These are phyloP conservation scores for Sclerotinia trifoliorum DNA, from an alignment of 2,329 filamentous ascomycete genomes.

Conservation along the genomic window DNA sequence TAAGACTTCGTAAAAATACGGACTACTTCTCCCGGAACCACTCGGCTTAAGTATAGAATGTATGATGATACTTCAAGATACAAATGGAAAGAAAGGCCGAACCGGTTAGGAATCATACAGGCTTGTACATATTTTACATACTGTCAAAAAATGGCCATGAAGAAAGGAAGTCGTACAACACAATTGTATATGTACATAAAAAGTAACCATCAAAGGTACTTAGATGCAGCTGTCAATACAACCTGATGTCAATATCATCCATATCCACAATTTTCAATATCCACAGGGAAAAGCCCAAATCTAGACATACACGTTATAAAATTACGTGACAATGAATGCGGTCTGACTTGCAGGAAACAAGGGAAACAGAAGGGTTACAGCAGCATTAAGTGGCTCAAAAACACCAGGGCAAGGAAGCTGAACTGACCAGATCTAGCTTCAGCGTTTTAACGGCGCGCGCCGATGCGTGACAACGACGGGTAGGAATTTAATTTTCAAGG, in stretches of 20 bases:
- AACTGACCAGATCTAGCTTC: not conserved
- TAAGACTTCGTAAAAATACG: not conserved
- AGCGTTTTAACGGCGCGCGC: constrained; percentile 5
- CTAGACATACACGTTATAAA: not conserved
- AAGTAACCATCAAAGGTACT: not conserved
- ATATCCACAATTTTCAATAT: not conserved
- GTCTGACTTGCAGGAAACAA: not conserved
- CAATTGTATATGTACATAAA: not conserved
- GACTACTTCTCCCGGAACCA: not conserved
- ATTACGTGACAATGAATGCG: not conserved
- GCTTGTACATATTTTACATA: not conserved
- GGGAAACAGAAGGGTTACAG: not conserved
- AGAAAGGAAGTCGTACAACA: not conserved
- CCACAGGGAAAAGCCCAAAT: not conserved
- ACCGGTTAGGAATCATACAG: not conserved
- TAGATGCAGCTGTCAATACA: not conserved
- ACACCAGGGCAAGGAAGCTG: not conserved
- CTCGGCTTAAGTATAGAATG: not conserved
- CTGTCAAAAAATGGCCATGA: not conserved
- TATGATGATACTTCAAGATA: not conserved
- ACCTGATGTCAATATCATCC: not conserved
- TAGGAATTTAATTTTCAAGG: not conserved
- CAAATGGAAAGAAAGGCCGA: not conserved
- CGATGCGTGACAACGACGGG: not conserved
- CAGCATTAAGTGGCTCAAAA: not conserved